These are phyloP conservation scores for Ophiorrhiza pumila DNA, from an alignment of 257 asterid species.

Conservation along the genomic window DNA sequence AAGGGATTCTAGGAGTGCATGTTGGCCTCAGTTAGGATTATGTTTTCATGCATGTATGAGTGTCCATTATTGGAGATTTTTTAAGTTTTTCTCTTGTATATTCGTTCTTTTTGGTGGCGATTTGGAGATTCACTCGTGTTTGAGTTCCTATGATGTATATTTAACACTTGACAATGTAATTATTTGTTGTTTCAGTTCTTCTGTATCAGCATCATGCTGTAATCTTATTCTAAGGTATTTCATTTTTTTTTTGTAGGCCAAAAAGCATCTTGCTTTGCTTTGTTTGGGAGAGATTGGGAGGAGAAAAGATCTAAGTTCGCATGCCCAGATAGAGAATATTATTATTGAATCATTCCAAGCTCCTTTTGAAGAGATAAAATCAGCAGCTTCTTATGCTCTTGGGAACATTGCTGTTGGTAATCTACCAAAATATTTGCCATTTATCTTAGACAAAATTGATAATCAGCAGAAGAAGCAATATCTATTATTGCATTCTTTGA, in stretches of 20 bases:
- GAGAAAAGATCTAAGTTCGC: constrained; percentile 91
- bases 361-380: constrained; percentile 96
- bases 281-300: constrained; percentile 99
- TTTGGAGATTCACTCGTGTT: not conserved
- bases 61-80: not conserved
- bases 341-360: constrained; percentile 95
- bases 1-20: not conserved
- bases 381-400: constrained; percentile 99
- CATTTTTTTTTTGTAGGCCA: constrained; percentile 48
- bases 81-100: not conserved
- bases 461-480: constrained; percentile 99
- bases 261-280: constrained; percentile 87
- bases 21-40: not conserved
- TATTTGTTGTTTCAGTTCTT: not conserved
- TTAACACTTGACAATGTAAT: not conserved
- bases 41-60: not conserved
- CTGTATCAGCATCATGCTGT: not conserved
- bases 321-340: constrained; percentile 80
- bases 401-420: constrained; percentile 99
- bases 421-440: constrained; percentile 86
- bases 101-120: not conserved
- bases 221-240: constrained; percentile 4
- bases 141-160: not conserved
- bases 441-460: constrained; percentile 91
- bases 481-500: constrained; percentile 88